Evolutionary conservation across 2,329 filamentous ascomycete genomes (phyloP), one percentile per base, ranked within the genome.

Genomic region (Trichophyton verrucosum): DNA sequence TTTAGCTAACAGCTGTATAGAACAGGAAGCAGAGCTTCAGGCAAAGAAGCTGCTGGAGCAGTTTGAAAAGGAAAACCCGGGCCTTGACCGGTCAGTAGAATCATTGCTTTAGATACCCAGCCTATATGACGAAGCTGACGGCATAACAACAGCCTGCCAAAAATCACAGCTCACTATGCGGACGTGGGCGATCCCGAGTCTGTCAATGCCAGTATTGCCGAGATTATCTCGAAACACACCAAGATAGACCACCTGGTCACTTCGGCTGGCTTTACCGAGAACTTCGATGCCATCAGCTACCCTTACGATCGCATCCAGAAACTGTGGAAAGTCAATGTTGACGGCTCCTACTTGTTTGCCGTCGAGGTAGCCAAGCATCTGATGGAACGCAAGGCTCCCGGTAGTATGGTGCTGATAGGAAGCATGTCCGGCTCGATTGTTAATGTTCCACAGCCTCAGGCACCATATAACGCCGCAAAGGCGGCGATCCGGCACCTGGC

Each of bases 221-320:
- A 90, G 63, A 82, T 92, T 66, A 72, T 92, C 58, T 68, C 78
- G 57, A 76, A 82, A 62, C 91, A 96, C 72, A 86, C 86, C 74
- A 87, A 88, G 74, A 90, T 96, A 67, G 91, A 96, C 76, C 86
- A 89, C 75, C 82, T 97, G 27, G 91, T 97, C 68, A 96, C 92
- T 27, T 95, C 90, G n/a, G 92, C 92, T 57, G 92, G 92, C 53
- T 96, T 97, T 77, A 94, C 89, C 13, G 92, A 96, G 78, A 96
- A 96, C 78, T 95, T 91, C 70, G 87, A 95, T 69, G 92, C 92
- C 55, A 87, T 91, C 69, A 85, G 86, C 66, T 97, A 97, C 76
- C 91, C 91, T 0, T 84, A 91, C 67, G 90, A 96, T 67, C 87
- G 91, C 66, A 86, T 96, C 75, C 85, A 91, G 75, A 95, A 95